phyloP scores from a whole-genome alignment of 495 filamentous ascomycete genomes.

The Talaromyces nanjingensis region DNA sequence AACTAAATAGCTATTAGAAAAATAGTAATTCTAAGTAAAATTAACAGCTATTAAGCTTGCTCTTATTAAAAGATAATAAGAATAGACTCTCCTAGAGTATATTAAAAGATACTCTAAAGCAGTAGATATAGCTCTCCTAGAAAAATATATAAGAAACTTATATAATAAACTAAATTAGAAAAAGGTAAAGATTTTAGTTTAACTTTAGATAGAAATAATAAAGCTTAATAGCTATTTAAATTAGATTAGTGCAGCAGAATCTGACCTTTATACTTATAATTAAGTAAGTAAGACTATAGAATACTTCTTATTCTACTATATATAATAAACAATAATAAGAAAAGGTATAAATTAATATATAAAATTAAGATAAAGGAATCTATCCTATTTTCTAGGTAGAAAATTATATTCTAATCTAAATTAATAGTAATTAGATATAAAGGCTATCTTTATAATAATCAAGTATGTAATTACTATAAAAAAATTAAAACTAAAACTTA shows the following conservation, averaged over 20 bases:
- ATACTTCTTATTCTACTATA: slow-evolving; percentile 6
- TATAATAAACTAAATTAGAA: slow-evolving; percentile 1
- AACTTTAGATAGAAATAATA: slow-evolving; percentile 1
- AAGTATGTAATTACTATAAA: no score
- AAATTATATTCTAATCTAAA: background rate
- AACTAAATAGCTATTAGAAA: no score
- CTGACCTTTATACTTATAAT: slow-evolving; percentile 1
- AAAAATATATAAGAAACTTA: no score
- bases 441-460: no score
- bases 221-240: slow-evolving; percentile 5
- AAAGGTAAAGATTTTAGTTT: background rate
- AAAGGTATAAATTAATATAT: slow-evolving; percentile 4
- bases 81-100: no score
- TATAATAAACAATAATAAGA: slow-evolving; percentile 2
- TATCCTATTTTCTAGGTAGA: slow-evolving; percentile 2
- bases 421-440: slow-evolving; percentile 1
- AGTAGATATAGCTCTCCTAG: no score
- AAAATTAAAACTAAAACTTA: no score
- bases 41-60: no score
- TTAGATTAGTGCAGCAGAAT: slow-evolving; percentile 1
- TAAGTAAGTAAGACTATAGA: background rate
- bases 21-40: no score
- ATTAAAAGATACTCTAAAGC: no score
- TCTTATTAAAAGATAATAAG: no score
- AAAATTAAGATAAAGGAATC: slow-evolving; percentile 5